phyloP scores from a whole-genome alignment of 2,329 filamentous ascomycete species.

The Sclerotinia spermophila region DNA sequence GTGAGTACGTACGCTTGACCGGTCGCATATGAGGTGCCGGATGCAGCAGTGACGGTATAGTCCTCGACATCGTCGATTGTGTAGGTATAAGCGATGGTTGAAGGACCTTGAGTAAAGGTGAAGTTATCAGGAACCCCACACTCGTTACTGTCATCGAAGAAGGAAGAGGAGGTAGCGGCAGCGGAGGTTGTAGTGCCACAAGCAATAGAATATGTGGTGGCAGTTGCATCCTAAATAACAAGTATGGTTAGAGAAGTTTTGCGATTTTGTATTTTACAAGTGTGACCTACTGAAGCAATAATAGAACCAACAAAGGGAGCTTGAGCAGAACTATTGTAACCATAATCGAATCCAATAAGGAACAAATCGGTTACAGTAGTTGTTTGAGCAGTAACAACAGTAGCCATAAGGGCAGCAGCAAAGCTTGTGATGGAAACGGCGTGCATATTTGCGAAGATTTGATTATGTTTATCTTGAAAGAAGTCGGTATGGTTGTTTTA shows the following conservation, averaged over 20 bases:
- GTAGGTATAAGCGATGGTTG: constrained; percentile 26
- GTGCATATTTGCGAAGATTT: constrained; percentile 15
- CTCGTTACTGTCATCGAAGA: background rate
- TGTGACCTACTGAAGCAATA: constrained; percentile 12
- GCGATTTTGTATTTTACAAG: background rate
- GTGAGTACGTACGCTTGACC: background rate
- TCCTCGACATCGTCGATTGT: background rate
- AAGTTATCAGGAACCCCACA: constrained; percentile 28
- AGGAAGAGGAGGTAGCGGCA: constrained; percentile 27
- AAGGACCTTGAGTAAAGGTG: constrained; percentile 30
- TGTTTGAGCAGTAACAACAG: background rate
- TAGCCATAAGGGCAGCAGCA: constrained; percentile 9
- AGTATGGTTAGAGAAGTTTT: background rate
- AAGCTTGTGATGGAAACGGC: constrained; percentile 8
- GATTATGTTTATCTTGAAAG: background rate
- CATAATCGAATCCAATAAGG: constrained; percentile 11
- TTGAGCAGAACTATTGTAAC: background rate
- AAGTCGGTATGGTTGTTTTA: background rate
- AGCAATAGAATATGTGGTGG: constrained; percentile 18
- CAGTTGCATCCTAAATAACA: constrained; percentile 21
- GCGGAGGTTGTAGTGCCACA: constrained; percentile 10
- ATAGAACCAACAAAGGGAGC: constrained; percentile 8
- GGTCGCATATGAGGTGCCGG: background rate
- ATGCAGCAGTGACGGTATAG: background rate
- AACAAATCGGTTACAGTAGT: background rate